Evolutionary conservation across 352 stramenopile genomes (phyloP), one percentile per base, ranked within the genome.

Genomic region (Pythium rhizo-oryzae): DNA sequence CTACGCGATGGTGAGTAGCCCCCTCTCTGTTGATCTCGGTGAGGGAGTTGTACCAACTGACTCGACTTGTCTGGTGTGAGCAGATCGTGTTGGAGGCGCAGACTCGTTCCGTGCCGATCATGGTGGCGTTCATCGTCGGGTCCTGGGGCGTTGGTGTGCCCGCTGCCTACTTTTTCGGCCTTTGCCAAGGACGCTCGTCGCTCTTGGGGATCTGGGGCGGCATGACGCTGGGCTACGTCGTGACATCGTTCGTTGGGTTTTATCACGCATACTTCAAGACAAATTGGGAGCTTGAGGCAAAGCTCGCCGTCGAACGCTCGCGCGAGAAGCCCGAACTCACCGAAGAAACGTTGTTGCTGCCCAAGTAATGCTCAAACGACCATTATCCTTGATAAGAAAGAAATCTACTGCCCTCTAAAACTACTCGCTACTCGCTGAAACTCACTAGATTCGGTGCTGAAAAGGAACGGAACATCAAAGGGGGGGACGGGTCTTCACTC

Each of bases 91-190:
- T 96, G 24, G 78, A 88, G 66, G 80, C 81, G 11, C 85, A 94
- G 50, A 84, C 82, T 0, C 66, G 82, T 18, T 70, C 79, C 1
- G 53, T 78, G 15, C 79, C 82, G 15, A 75, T 91, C 51, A 89
- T 90, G 69, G 64, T 84, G 23, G 80, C 70, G 21, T 94, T 89
- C 24, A 67, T 74, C n/a, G 61, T 70, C 0, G 87, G 89, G 8
- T 85, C 88, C 11, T 96, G 89, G 89, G 56, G 87, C 21, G 76
- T 96, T 0, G 82, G 82, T 18, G 83, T 96, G 19, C 87, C 89
- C 0, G 55, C 64, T 5, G 84, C 85, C 4, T 96, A 93, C 61
- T 69, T 92, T 33, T 68, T 96, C 30, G 86, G 80, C 19, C 59
- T 93, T 2, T 77, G 75, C 9, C 64, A 75, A n/a, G 56, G 59